phyloP scores from a whole-genome alignment of 2,329 filamentous ascomycete species.

The Colletotrichum sp. region DNA sequence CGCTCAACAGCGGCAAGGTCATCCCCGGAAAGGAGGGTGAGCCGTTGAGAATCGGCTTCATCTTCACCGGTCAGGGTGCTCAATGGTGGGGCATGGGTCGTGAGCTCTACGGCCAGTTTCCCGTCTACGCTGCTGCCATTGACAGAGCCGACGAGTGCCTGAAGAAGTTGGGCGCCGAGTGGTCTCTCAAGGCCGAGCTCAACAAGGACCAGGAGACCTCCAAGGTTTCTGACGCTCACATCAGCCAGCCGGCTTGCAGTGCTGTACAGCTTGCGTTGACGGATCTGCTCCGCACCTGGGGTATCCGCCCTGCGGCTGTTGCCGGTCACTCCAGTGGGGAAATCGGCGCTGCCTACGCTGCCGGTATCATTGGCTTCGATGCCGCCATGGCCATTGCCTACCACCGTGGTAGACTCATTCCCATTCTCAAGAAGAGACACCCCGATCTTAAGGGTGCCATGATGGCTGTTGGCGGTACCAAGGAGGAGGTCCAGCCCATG shows the following conservation, averaged over 20 bases:
- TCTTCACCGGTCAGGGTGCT: constrained; percentile 32
- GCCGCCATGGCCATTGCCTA: constrained; percentile 54
- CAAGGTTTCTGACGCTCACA: constrained; percentile 39
- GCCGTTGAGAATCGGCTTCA: constrained; percentile 26
- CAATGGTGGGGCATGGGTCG: constrained; percentile 28
- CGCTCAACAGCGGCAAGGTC: constrained; percentile 40
- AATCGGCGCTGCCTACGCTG: constrained; percentile 50
- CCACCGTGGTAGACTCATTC: constrained; percentile 48
- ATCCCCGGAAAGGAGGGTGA: constrained; percentile 38
- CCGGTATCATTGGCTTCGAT: constrained; percentile 40
- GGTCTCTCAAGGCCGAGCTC: constrained; percentile 42
- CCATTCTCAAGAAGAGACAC: constrained; percentile 42
- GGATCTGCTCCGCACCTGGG: constrained; percentile 46
- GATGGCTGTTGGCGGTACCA: constrained; percentile 57
- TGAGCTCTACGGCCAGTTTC: constrained; percentile 31
- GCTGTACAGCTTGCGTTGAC: constrained; percentile 53
- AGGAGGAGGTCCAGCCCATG: constrained; percentile 46
- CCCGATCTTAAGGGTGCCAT: constrained; percentile 51
- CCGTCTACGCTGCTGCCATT: constrained; percentile 37
- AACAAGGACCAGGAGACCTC: constrained; percentile 34
- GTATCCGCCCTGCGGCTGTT: constrained; percentile 41
- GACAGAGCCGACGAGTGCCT: constrained; percentile 35
- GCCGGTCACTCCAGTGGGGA: constrained; percentile 53
- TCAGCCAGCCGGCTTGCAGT: constrained; percentile 49
- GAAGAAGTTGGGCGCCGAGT: constrained; percentile 35